Evolutionary conservation across 176 grass and related monocot genomes (phyloP).

Genomic region (Aegilops speltoides): DNA sequence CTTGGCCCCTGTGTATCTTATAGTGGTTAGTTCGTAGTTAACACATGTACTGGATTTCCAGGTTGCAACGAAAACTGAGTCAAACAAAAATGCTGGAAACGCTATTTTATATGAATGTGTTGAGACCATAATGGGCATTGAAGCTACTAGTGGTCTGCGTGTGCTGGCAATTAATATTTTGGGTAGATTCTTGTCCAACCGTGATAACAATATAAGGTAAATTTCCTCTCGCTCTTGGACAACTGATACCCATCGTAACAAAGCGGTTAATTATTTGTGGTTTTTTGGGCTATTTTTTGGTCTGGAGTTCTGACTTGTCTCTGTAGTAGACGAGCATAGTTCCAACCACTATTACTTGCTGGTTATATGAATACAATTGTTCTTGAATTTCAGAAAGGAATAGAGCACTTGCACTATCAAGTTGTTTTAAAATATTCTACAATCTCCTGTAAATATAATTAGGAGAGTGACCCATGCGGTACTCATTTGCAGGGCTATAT

Average conservation of each 20-base stretch:
- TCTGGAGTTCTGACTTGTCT: conserved; percentile 8
- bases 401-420: not conserved
- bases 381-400: conserved; percentile 24
- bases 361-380: not conserved
- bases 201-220: conserved; percentile 99
- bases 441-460: conserved; percentile 14
- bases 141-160: conserved; percentile 90
- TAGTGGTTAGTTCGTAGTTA: conserved; percentile 1
- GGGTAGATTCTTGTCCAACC: conserved; percentile 97
- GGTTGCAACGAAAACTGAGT: conserved; percentile 96
- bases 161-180: conserved; percentile 97
- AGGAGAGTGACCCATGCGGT: not conserved
- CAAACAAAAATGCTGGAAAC: conserved; percentile 97
- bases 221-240: conserved; percentile 15
- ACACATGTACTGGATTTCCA: conserved; percentile 42
- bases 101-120: conserved; percentile 99
- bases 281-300: not conserved
- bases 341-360: not conserved
- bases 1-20: conserved; percentile 11
- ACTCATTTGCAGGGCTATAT: not conserved
- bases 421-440: conserved; percentile 13
- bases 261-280: not conserved
- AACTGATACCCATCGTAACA: not conserved
- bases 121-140: conserved; percentile 98
- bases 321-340: not conserved